These are phyloP conservation scores for Linaria vulgaris DNA, from an alignment of 257 asterid genomes.

Conservation along the genomic window DNA sequence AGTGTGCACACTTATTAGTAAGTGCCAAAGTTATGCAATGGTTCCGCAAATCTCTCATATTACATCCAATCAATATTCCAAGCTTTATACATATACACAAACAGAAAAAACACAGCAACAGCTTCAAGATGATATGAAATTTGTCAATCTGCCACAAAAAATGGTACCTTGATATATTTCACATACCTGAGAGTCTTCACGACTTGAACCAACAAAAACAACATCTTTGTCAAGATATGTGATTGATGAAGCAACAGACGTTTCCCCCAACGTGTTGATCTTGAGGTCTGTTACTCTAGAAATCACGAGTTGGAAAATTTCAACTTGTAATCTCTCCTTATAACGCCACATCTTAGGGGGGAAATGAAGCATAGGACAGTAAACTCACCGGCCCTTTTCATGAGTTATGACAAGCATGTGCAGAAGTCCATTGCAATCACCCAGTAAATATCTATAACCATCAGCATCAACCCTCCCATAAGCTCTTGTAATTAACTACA, in stretches of 20 bases:
- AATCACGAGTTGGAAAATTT: conserved; percentile 21
- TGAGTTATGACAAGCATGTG: conserved; percentile 84
- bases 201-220: conserved; percentile 87
- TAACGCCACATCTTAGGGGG: conserved; percentile 8
- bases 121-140: too few relatives aligned
- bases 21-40: neutral
- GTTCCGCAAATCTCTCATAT: too few relatives aligned
- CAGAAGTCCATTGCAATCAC: conserved; percentile 84
- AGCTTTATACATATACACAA: too few relatives aligned
- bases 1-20: neutral
- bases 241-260: conserved; percentile 84
- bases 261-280: conserved; percentile 83
- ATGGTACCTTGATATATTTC: too few relatives aligned
- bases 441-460: conserved; percentile 84
- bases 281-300: conserved; percentile 82
- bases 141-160: too few relatives aligned
- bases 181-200: conserved; percentile 42
- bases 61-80: too few relatives aligned
- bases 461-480: conserved; percentile 93
- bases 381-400: conserved; percentile 78
- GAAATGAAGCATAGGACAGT: conserved; percentile 19
- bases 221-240: conserved; percentile 87
- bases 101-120: too few relatives aligned
- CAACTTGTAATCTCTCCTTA: conserved; percentile 10
- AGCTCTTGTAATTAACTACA: conserved; percentile 73